Evolutionary conservation across 2,329 filamentous ascomycete genomes (phyloP).

Genomic region (Thermothelomyces thermophilus): DNA sequence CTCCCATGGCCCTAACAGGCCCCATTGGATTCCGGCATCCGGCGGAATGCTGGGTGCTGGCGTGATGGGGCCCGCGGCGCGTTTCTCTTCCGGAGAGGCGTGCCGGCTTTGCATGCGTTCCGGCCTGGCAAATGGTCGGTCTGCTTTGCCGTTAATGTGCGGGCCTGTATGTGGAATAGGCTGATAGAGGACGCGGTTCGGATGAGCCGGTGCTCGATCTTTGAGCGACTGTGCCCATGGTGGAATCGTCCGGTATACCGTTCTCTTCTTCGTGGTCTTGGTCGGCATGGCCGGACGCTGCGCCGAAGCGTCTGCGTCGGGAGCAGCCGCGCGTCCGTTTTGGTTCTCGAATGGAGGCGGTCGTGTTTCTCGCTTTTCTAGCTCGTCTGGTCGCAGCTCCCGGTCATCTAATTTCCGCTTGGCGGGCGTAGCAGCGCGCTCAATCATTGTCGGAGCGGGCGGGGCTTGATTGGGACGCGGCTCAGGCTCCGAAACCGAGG

Average conservation of each 20-base stretch:
- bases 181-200: slow-evolving; percentile 43
- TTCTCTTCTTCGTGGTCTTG: slow-evolving; percentile 35
- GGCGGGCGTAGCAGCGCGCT: slow-evolving; percentile 35
- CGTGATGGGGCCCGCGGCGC: slow-evolving; percentile 25
- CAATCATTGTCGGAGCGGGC: slow-evolving; percentile 17
- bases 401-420: slow-evolving; percentile 46
- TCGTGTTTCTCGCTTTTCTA: slow-evolving; percentile 43
- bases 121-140: slow-evolving; percentile 24
- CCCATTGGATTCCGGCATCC: slow-evolving; percentile 19
- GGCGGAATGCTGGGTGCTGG: slow-evolving; percentile 22
- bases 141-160: slow-evolving; percentile 36
- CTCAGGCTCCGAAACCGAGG: slow-evolving; percentile 25
- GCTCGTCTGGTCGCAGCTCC: slow-evolving; percentile 43
- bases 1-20: slow-evolving; percentile 53
- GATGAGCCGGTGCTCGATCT: slow-evolving; percentile 34
- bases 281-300: slow-evolving; percentile 30
- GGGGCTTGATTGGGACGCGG: slow-evolving; percentile 18
- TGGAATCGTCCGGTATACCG: slow-evolving; percentile 35
- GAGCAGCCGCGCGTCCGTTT: slow-evolving; percentile 34
- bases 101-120: slow-evolving; percentile 37
- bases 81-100: slow-evolving; percentile 41
- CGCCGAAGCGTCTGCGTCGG: slow-evolving; percentile 21
- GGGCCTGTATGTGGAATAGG: slow-evolving; percentile 25
- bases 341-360: slow-evolving; percentile 42
- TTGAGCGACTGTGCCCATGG: slow-evolving; percentile 43